phyloP scores from a whole-genome alignment of 108 stramenopile genomes.

The Conticribra weissflogii region DNA sequence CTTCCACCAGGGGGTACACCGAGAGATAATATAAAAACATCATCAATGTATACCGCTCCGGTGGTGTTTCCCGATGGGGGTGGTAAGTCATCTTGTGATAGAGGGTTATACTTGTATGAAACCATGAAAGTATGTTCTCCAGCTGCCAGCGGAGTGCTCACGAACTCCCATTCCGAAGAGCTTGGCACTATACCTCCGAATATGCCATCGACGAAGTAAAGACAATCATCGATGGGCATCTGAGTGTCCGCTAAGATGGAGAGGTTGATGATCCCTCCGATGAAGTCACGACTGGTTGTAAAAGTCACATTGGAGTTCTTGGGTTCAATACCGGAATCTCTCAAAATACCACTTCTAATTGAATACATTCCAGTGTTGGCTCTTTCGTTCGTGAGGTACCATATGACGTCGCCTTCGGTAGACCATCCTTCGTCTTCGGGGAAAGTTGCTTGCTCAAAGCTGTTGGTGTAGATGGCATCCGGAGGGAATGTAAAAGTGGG shows the following conservation, averaged over 20 bases:
- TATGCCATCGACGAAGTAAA: slow-evolving; percentile 32
- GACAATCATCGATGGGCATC: slow-evolving; percentile 28
- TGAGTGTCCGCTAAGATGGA: slow-evolving; percentile 18
- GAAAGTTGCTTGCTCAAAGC: slow-evolving; percentile 27
- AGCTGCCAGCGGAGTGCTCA: slow-evolving; percentile 10
- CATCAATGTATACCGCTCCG: slow-evolving; percentile 33
- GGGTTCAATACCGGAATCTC: slow-evolving; percentile 5
- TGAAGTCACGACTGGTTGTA: slow-evolving; percentile 16
- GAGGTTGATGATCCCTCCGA: slow-evolving; percentile 19
- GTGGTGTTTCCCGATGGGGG: slow-evolving; percentile 7
- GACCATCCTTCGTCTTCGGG: slow-evolving; percentile 18
- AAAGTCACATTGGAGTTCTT: slow-evolving; percentile 36
- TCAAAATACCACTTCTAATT: slow-evolving; percentile 28
- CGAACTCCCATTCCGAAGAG: slow-evolving; percentile 7
- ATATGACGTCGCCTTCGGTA: slow-evolving; percentile 26
- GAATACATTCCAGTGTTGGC: slow-evolving; percentile 34
- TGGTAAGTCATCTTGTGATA: slow-evolving; percentile 16
- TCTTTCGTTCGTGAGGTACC: slow-evolving; percentile 20
- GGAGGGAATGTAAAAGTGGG: slow-evolving; percentile 9
- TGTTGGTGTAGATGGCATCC: slow-evolving; percentile 18
- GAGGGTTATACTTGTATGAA: slow-evolving; percentile 25
- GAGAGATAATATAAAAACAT: slow-evolving; percentile 22
- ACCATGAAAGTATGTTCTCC: slow-evolving; percentile 23
- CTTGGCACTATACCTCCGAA: slow-evolving; percentile 5
- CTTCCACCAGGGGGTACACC: slow-evolving; percentile 14